Evolutionary conservation across 768 basidiomycete species (phyloP).

Genomic region (Clavulina sp.): DNA sequence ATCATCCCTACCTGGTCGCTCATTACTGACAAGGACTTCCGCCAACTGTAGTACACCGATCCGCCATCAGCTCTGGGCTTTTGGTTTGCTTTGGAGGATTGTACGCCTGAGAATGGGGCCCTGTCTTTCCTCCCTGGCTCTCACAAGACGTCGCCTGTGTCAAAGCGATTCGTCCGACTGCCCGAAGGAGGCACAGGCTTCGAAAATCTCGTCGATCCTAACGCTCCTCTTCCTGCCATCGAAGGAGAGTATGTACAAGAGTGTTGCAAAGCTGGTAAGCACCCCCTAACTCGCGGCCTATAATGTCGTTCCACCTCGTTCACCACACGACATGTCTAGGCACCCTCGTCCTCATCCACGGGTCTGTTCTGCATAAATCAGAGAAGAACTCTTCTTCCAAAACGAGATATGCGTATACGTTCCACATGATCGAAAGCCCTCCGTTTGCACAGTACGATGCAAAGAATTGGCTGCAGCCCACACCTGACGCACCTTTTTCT

Average conservation of each 20-base stretch:
- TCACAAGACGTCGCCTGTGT: slow-evolving; percentile 54
- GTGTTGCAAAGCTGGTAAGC: slow-evolving; percentile 52
- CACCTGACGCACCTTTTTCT: slow-evolving; percentile 59
- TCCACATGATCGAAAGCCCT: slow-evolving; percentile 78
- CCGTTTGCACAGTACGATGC: slow-evolving; percentile 60
- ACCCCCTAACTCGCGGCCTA: neutral
- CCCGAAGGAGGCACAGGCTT: slow-evolving; percentile 71
- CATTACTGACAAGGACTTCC: slow-evolving; percentile 42
- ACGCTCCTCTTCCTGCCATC: slow-evolving; percentile 8
- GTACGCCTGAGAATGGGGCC: slow-evolving; percentile 68
- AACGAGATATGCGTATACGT: slow-evolving; percentile 81
- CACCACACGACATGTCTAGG: slow-evolving; percentile 27
- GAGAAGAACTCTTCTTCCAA: slow-evolving; percentile 65
- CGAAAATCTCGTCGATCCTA: slow-evolving; percentile 34
- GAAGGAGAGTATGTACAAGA: slow-evolving; percentile 39
- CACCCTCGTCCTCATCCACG: slow-evolving; percentile 87
- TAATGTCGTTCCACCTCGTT: neutral
- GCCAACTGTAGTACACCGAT: slow-evolving; percentile 53
- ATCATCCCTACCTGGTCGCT: slow-evolving; percentile 36
- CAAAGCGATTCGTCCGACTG: slow-evolving; percentile 72
- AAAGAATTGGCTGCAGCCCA: slow-evolving; percentile 94
- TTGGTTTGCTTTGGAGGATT: slow-evolving; percentile 90
- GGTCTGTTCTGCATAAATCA: slow-evolving; percentile 80
- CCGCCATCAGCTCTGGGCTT: slow-evolving; percentile 87
- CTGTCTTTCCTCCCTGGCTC: slow-evolving; percentile 83